These are phyloP conservation scores for Leccinellum albellum DNA, from an alignment of 768 basidiomycete genomes.

Conservation along the genomic window DNA sequence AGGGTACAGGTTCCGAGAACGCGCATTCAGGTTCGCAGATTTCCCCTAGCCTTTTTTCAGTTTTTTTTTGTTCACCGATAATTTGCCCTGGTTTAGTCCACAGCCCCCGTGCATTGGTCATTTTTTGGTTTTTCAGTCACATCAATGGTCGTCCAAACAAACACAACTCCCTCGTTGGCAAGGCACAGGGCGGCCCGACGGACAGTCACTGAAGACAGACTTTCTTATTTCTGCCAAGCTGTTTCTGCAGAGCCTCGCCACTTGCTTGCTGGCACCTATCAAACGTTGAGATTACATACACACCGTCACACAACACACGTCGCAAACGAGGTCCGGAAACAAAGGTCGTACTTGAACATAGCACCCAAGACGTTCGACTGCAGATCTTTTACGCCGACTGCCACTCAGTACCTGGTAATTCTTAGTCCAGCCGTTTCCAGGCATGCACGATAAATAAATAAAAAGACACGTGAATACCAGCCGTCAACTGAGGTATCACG, in stretches of 20 bases:
- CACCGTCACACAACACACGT: constrained; percentile 4
- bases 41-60: constrained; percentile 4
- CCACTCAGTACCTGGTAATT: constrained; percentile 29
- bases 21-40: constrained; percentile 25
- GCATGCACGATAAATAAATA: constrained; percentile 22
- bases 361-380: constrained; percentile 22
- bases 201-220: constrained; percentile 8
- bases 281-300: constrained; percentile 25
- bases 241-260: constrained; percentile 19
- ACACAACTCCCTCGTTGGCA: constrained; percentile 12
- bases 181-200: constrained; percentile 10
- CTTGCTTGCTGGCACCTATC: constrained; percentile 21
- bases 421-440: constrained; percentile 35
- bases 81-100: constrained; percentile 14
- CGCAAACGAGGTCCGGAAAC: constrained; percentile 20
- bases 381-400: constrained; percentile 35
- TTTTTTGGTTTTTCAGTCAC: constrained; percentile 12
- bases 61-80: constrained; percentile 6
- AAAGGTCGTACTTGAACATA: constrained; percentile 17
- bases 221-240: constrained; percentile 16
- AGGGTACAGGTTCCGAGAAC: constrained; percentile 26
- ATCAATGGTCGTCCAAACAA: constrained; percentile 11
- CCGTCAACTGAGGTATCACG: constrained; percentile 16
- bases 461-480: constrained; percentile 19
- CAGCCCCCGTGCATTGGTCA: constrained; percentile 12